A percentile compares a stretch with the other conserved stretches of the same genome.
phyloP scores from a whole-genome alignment of 2,329 filamentous ascomycete species.

The Colletotrichum agaves region DNA sequence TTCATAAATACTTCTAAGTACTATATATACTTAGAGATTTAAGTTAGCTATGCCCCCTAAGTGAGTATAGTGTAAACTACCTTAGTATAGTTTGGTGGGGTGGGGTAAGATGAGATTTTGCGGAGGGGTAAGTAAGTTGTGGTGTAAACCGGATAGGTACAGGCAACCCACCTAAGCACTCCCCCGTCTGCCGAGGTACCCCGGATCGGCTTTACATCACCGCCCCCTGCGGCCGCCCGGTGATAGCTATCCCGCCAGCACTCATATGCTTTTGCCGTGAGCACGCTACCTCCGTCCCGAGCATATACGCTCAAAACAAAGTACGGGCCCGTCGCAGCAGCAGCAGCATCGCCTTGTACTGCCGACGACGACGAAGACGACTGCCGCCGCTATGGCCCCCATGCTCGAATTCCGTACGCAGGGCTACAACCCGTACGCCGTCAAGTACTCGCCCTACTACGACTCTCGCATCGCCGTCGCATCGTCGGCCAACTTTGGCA shows the following conservation, averaged over 20 bases:
- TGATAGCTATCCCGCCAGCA: conserved; percentile 31
- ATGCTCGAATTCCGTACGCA: conserved; percentile 97
- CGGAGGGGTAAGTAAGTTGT: too few species aligned
- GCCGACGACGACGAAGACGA: background rate
- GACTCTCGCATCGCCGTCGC: conserved; percentile 93
- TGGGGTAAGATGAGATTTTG: too few species aligned
- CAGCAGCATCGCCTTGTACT: conserved; percentile 9
- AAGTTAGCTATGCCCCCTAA: too few species aligned
- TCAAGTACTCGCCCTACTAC: conserved; percentile 99
- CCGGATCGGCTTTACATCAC: conserved; percentile 36
- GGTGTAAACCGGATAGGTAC: too few species aligned
- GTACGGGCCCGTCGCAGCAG: background rate
- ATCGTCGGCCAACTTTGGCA: conserved; percentile 92
- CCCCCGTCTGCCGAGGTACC: conserved; percentile 36
- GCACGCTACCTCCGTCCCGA: background rate
- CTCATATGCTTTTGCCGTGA: conserved; percentile 25
- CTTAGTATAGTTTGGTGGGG: too few species aligned
- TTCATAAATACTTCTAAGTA: too few species aligned
- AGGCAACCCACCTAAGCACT: conserved; percentile 1
- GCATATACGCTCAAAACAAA: background rate
- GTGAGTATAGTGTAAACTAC: too few species aligned
- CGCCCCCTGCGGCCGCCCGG: conserved; percentile 15
- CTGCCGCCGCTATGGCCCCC: conserved; percentile 48
- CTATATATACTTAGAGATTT: too few species aligned
- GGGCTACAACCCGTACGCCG: conserved; percentile 94